Base-by-base conservation (phyloP, 306 rosid species). In the Prunus armeniaca region DNA sequence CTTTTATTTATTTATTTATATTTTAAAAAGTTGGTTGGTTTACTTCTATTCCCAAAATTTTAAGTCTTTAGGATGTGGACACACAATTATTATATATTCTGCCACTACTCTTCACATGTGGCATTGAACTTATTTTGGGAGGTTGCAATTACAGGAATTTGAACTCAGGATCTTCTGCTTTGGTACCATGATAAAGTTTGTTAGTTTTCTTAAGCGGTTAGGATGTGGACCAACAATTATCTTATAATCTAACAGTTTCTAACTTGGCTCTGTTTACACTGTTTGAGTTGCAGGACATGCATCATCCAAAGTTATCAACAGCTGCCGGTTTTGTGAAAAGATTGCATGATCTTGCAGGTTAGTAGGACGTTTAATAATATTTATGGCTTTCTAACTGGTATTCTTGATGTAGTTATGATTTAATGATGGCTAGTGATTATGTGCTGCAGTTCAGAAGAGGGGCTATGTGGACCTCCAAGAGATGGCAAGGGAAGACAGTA, bases 301-400 rank as follows among this genome's bases (percentile, higher is more conserved):
- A 83, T 13, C 93, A 78, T 28, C 84, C 88, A 47, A 91, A 70
- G 86, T 34, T 86, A 55, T 76, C 94, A 51, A 72, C 93, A 34
- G 91, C 95, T 62, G 87, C 89, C 79, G 82, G 85, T 76, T 88
- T 93, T 73, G 98, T 93, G 34, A 93, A 88, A 78, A 91, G 85
- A 72, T 80, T 93, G 79, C 98, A 93, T 11, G 98, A 80, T 70
- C 87, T 89, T 75, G 86, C 96, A 71, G 90, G 98, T 93, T 70
- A 81, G 84, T 80, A 67, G 69, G 57, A 25, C 30, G 58, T 9
- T 32, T 46, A 22, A 32, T 73, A 61, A 61, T 57, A 27, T 68
- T 25, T 4, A n/a, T 67, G 57, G 2, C 45, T 69, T 67, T 32
- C 60, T 62, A 20, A 34, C n/a, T 9, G 7, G n/a, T 34, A 24